A percentile compares a stretch with the other conserved stretches of the same genome.
Evolutionary conservation across 345 rosid genomes (phyloP).

Genomic region (Draba incana): DNA sequence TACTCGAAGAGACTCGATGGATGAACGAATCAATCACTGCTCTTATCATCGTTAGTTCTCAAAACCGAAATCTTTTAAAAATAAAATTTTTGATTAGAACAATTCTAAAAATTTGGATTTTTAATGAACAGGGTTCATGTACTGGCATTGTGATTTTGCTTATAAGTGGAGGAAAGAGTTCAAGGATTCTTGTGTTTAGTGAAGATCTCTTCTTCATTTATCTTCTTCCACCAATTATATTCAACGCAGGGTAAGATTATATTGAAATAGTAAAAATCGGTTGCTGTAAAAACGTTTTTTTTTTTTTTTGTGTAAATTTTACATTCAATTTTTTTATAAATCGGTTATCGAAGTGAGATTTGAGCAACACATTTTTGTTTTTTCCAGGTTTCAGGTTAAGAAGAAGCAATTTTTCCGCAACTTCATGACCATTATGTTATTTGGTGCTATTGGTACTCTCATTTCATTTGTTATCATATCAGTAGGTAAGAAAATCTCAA

Average conservation of each 20-base stretch:
- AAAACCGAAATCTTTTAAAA: too few species aligned
- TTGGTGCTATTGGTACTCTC: conserved; percentile 93
- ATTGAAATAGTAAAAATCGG: too few species aligned
- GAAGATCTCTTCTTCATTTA: conserved; percentile 97
- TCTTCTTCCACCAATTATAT: conserved; percentile 97
- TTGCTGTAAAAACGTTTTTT: too few species aligned
- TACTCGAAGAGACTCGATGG: conserved; percentile 86
- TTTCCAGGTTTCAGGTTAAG: conserved; percentile 90
- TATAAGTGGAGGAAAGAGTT: conserved; percentile 75
- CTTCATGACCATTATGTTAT: conserved; percentile 90
- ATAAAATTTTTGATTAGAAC: background rate
- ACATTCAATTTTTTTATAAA: too few species aligned
- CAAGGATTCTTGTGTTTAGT: conserved; percentile 85
- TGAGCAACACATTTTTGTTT: background rate
- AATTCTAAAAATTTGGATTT: background rate
- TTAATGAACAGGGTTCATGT: conserved; percentile 68
- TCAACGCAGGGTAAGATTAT: conserved; percentile 77
- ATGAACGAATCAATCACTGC: conserved; percentile 96
- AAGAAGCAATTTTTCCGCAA: conserved; percentile 98
- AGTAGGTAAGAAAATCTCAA: conserved; percentile 51
- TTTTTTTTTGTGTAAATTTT: too few species aligned
- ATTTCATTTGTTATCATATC: conserved; percentile 85
- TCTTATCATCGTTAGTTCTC: conserved; percentile 67
- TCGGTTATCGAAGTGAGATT: background rate
- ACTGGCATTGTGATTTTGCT: conserved; percentile 86